A percentile compares a stretch with the other conserved stretches of the same genome.
phyloP scores from a whole-genome alignment of 768 basidiomycete genomes.

The Psilocybe cubensis region DNA sequence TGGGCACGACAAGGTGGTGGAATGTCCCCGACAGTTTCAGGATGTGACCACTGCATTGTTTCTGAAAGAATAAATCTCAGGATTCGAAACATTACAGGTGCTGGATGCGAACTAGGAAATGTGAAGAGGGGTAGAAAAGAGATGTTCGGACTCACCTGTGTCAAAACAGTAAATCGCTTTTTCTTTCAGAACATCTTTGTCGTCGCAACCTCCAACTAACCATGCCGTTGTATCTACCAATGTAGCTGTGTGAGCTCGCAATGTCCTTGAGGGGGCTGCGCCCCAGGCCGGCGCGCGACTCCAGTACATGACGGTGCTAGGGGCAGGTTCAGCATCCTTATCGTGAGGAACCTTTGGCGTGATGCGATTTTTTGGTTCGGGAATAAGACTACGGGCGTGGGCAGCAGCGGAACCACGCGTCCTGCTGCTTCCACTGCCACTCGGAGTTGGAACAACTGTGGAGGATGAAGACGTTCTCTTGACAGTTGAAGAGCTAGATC shows the following conservation, averaged over 20 bases:
- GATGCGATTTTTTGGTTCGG: constrained; percentile 4
- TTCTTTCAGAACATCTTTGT: constrained; percentile 72
- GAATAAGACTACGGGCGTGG: neutral
- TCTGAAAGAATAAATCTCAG: constrained; percentile 43
- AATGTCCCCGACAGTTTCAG: constrained; percentile 74
- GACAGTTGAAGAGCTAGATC: constrained; percentile 19
- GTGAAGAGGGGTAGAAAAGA: neutral
- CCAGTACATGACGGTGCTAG: constrained; percentile 86
- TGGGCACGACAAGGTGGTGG: constrained; percentile 89
- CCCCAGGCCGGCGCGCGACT: constrained; percentile 83
- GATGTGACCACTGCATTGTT: constrained; percentile 88
- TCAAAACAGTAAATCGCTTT: constrained; percentile 86
- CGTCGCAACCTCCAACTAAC: constrained; percentile 91
- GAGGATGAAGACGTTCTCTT: constrained; percentile 24
- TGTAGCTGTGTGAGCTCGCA: constrained; percentile 86
- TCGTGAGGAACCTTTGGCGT: constrained; percentile 66
- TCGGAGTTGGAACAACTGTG: constrained; percentile 6
- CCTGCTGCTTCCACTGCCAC: constrained; percentile 13
- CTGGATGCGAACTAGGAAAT: too few relatives aligned
- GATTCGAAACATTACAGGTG: too few relatives aligned
- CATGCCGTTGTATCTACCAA: constrained; percentile 83
- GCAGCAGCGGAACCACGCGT: constrained; percentile 11
- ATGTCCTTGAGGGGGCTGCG: constrained; percentile 59
- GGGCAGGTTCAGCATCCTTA: constrained; percentile 58
- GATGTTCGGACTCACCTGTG: constrained; percentile 53